Evolutionary conservation across 2,329 filamentous ascomycete genomes (phyloP), one percentile per base, ranked within the genome.

Genomic region (Colletotrichum filicis): DNA sequence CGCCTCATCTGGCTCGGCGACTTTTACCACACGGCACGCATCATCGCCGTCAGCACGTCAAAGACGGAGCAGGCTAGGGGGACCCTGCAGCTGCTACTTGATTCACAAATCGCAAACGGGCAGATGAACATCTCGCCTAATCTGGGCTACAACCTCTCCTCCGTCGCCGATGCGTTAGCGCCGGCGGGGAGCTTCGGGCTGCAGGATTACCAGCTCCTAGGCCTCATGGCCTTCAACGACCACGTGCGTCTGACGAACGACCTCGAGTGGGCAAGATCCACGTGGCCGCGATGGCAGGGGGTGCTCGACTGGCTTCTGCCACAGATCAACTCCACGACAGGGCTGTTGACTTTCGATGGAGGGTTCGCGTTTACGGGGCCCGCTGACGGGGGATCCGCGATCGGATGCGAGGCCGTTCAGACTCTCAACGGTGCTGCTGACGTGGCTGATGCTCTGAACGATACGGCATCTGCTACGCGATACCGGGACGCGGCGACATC

Each of bases 1-100:
- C 84, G 88, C 4, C 81, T 89, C 12, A 86, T 92, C 1, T 92
- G 89, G 89, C 86, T 90, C 9, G 90, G 90, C 1, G 90, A 92
- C 76, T 85, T 84, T 66, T 82, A 81, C 53, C 83, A 86, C 74
- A 85, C 85, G 0, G 76, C 80, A 1, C 78, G 80, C 12, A 79
- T 85, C 22, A 76, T 85, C 12, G 78, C 76, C 0, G 77, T 78
- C 1, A 82, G 79, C 8, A 85, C 83, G 1, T 76, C 77, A 12
- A 78, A 81, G 5, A 78, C 73, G n/a, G 83, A 85, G 28, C 77
- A 81, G 22, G 73, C 82, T 3, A 62, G 79, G 0, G 82, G 82
- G 2, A 82, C 79, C 0, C 76, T 86, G 22, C 74, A 80, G 11
- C 79, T 77, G 14, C 68, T 79, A 1, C 73, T 84, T 1, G 74